Evolutionary conservation across 73 alveolate genomes (phyloP).

Genomic region (Tetrahymena borealis): DNA sequence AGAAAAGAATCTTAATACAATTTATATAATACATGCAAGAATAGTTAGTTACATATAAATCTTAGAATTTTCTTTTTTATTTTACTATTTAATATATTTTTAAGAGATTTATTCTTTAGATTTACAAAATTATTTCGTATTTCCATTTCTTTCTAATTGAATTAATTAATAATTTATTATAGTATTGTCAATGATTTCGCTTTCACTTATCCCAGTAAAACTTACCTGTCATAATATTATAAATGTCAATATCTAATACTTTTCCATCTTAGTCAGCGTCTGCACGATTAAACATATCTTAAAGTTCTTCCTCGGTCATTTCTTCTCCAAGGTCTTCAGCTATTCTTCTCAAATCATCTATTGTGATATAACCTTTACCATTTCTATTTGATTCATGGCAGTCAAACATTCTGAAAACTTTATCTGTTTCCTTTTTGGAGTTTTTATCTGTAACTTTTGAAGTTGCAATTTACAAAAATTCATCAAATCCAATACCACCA

Average conservation of each 20-base stretch:
- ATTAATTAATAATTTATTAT: too few relatives aligned
- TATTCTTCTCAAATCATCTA: conserved; percentile 72
- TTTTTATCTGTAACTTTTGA: conserved; percentile 42
- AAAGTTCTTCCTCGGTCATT: conserved; percentile 90
- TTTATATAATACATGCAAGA: too few relatives aligned
- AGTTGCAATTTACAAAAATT: conserved; percentile 73
- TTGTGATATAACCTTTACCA: conserved; percentile 63
- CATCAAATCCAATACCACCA: conserved; percentile 90
- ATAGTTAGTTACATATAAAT: too few relatives aligned
- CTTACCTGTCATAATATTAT: conserved; percentile 45
- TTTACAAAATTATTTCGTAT: too few relatives aligned
- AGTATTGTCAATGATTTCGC: too few relatives aligned
- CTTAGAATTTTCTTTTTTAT: too few relatives aligned
- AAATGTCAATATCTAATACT: conserved; percentile 79
- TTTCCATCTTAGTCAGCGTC: conserved; percentile 48
- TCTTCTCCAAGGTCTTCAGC: conserved; percentile 90
- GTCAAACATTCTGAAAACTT: conserved; percentile 28
- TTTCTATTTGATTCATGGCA: conserved; percentile 20
- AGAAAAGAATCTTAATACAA: too few relatives aligned
- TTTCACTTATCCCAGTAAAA: neutral
- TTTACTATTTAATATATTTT: too few relatives aligned
- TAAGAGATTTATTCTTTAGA: too few relatives aligned
- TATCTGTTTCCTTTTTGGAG: conserved; percentile 10
- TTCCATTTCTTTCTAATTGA: too few relatives aligned
- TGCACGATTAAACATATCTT: conserved; percentile 85